Base-by-base conservation (phyloP, 129 eudicot genomes). In the Rutidosis leptorrhynchoides region DNA sequence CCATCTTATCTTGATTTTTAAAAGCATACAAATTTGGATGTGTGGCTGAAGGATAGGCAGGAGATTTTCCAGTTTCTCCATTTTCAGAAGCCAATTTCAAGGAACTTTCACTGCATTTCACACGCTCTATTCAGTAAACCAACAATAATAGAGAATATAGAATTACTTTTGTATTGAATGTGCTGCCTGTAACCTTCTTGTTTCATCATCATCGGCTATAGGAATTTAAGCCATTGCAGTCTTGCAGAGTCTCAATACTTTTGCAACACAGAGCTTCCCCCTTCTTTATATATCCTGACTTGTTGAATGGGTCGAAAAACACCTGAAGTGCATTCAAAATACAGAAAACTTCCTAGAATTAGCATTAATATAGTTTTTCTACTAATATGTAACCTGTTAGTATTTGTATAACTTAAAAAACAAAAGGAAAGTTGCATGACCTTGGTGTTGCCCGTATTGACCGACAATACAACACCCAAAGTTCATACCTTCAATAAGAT, bases 221-320 rank as follows among this genome's bases (percentile, higher is more conserved):
- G 95, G 95, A 81, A 78, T 29, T 69, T 81, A 69, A 51, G 77
- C 88, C 96, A 89, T 84, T n/a, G 96, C n/a, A n/a, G n/a, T n/a
- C n/a, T n/a, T n/a, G n/a, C 95, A 71, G 98, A 88, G 81, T 89
- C 97, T 96, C 96, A 94, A 80, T 89, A 94, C 58, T 82, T 89
- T 78, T 94, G 96, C 99, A 94, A 80, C 96, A 89, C 73, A 22
- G 83, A 78, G 71, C 55, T 82, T 78, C 96, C 81, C 54, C 84
- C 90, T 68, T 89, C 99, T 59, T 70, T 84, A 10, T 12, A 2
- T 37, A 37, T 1, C 9, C 2, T 37, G 45, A 37, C 15, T 40
- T 23, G 55, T 16, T 49, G 55, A 49, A 20, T 15, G 23, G 10
- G 55, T 17, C 7, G 11, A 49, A 15, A 49, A 10, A n/a, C 23